Base-by-base conservation (phyloP, 805 yeast species). In the Cyberlindnera maclurae region DNA sequence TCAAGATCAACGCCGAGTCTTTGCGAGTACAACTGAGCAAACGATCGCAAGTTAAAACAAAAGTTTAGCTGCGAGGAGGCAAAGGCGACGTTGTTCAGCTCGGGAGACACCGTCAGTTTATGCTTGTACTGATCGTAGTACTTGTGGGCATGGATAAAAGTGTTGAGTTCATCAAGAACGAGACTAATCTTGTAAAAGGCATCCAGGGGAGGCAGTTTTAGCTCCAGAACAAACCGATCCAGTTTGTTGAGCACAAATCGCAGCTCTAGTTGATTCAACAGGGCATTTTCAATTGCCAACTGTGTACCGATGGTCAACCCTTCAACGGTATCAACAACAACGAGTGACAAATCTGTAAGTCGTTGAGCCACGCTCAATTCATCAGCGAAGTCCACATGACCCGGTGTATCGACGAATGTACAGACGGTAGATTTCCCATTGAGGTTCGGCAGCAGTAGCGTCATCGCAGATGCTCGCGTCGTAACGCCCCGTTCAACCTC, bases 321-420 rank as follows among this genome's bases (percentile, higher is more conserved):
- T 56, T 90, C 96, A 1, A 87, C 79, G 1, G 71, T 79, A 56
- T 93, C 98, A n/a, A 90, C 67, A 1, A 86, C 83, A 2, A 88
- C 57, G 0, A 81, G 62, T 0, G 75, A 75, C 2, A 81, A 75
- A 46, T 93, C 97, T 0, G 73, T 71, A 0, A 79, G 64, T 16
- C 74, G 58, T 9, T 79, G 57, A 0, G 83, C 71, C 0, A 74
- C 69, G 0, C 75, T 68, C 4, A 76, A 61, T 49, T 93, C 97
- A 54, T 87, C 96, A 22, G 68, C 62, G 52, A 93, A 93, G 52
- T 87, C 80, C 0, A 75, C 72, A 59, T 93, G 97, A 0, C 99
- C 99, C 0, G 99, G 99, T 0, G 95, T 67, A 52, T 94, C 99
- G 1, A 87, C 47, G 1, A 89, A 44, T 51, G 82, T 85, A 15